Evolutionary conservation across 1,284 basidiomycete genomes (phyloP).

Genomic region (Marasmius sp.): DNA sequence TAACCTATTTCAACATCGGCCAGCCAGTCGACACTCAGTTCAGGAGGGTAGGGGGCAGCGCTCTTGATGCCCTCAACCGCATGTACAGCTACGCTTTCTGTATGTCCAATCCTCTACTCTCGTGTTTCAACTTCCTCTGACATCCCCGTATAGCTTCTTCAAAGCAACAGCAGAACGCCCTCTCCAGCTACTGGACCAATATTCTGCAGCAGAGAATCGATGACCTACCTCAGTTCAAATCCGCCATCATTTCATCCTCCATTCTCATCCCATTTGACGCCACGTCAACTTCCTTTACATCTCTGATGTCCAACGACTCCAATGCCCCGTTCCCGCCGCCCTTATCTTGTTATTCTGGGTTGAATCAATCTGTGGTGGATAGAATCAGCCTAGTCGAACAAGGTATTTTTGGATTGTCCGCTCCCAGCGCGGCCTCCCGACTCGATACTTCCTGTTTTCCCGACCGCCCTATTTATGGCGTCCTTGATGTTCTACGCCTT

Average conservation of each 20-base stretch:
- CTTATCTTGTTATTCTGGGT: slow-evolving; percentile 55
- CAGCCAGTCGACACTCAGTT: slow-evolving; percentile 48
- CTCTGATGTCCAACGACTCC: slow-evolving; percentile 40
- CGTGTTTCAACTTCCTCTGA: neutral
- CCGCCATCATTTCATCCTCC: slow-evolving; percentile 44
- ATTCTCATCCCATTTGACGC: slow-evolving; percentile 64
- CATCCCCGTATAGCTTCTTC: slow-evolving; percentile 46
- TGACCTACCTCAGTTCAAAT: slow-evolving; percentile 46
- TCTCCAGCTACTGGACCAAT: slow-evolving; percentile 56
- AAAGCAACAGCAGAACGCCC: slow-evolving; percentile 45
- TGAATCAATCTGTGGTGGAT: slow-evolving; percentile 38
- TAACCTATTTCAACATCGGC: slow-evolving; percentile 46
- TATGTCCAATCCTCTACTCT: slow-evolving; percentile 29
- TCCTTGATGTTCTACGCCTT: slow-evolving; percentile 53
- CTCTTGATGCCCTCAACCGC: slow-evolving; percentile 45
- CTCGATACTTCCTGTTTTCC: slow-evolving; percentile 54
- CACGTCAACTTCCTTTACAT: slow-evolving; percentile 33
- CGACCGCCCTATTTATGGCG: slow-evolving; percentile 60
- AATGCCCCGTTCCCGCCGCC: slow-evolving; percentile 55
- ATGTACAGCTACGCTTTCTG: slow-evolving; percentile 62
- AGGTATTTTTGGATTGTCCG: slow-evolving; percentile 47
- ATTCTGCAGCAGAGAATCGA: slow-evolving; percentile 45
- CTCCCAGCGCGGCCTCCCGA: slow-evolving; percentile 25
- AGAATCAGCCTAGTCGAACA: slow-evolving; percentile 49
- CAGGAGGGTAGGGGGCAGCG: slow-evolving; percentile 36